Conservation (phyloP, 2,329 filamentous ascomycete genomes). For the Cercospora sp. region DNA sequence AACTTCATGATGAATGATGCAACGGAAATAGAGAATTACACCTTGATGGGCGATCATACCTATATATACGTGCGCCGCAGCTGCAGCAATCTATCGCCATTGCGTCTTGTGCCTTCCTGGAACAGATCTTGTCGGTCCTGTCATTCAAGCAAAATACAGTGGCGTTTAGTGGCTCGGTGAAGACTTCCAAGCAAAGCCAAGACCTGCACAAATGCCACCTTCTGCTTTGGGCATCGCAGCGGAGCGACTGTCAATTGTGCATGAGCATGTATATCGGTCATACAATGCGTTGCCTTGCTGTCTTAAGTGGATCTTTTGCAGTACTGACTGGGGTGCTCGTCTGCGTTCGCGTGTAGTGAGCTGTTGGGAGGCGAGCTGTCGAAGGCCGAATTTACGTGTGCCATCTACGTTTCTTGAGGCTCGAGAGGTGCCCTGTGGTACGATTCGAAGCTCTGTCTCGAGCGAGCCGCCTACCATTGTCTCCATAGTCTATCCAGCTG, state of each 20-base stretch:
- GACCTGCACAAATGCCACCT: background rate
- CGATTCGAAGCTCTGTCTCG: background rate
- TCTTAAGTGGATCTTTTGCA: background rate
- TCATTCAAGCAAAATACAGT: constrained; percentile 7
- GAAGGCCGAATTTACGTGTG: background rate
- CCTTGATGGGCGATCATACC: constrained; percentile 4
- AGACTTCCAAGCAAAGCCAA: constrained; percentile 14
- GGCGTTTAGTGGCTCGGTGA: constrained; percentile 1
- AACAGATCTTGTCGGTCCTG: background rate
- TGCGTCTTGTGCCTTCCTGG: background rate
- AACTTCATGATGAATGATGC: constrained; percentile 6
- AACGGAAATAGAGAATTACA: background rate
- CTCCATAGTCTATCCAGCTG: background rate
- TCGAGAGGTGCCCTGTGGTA: background rate
- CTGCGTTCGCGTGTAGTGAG: background rate
- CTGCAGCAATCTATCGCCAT: background rate
- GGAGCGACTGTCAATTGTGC: background rate
- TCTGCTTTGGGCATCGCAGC: constrained; percentile 6
- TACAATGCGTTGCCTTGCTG: background rate
- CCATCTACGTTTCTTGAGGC: background rate
- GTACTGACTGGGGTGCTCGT: background rate
- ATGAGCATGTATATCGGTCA: background rate
- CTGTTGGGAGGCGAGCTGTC: background rate
- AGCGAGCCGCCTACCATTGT: background rate
- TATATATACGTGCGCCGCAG: background rate